Percentiles rank a stretch among this genome's conserved stretches.
These are phyloP conservation scores for Liriodendron chinense DNA, from an alignment of 164 flowering plant species.

Conservation along the genomic window DNA sequence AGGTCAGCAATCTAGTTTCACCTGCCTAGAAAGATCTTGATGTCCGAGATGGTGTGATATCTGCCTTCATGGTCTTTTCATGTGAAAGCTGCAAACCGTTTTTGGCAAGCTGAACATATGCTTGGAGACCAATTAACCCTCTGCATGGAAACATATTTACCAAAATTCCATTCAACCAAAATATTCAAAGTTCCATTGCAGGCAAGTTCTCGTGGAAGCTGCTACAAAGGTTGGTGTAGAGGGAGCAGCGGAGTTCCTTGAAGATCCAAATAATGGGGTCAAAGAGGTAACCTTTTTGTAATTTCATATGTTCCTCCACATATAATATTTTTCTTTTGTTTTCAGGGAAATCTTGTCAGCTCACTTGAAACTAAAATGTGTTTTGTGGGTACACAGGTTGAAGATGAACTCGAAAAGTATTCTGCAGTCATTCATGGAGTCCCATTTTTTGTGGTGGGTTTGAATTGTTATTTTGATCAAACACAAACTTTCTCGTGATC, in stretches of 20 bases:
- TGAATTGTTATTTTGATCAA: background rate
- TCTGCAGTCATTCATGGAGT: conserved; percentile 63
- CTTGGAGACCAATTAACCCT: background rate
- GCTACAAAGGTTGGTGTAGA: conserved; percentile 76
- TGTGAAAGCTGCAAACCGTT: too few relatives aligned
- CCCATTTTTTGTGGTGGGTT: conserved; percentile 71
- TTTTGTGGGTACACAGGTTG: conserved; percentile 40
- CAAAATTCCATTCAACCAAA: background rate
- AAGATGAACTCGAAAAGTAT: conserved; percentile 60
- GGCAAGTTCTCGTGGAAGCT: conserved; percentile 71
- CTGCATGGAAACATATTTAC: background rate
- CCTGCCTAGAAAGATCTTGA: too few relatives aligned
- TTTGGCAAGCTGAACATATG: too few relatives aligned
- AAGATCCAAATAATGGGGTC: conserved; percentile 62
- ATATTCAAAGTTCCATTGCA: conserved; percentile 23
- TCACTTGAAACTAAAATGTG: background rate
- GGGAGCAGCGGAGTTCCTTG: conserved; percentile 83
- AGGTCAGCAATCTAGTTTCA: too few relatives aligned
- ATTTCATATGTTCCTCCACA: background rate
- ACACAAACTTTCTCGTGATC: background rate
- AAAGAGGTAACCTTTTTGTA: conserved; percentile 43
- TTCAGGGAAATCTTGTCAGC: background rate
- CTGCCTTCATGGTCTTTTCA: too few relatives aligned
- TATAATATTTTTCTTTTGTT: background rate
- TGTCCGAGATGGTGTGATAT: too few relatives aligned